Conservation (phyloP, 192 early-diverging fungal species). For the Oehlia diaphana region DNA sequence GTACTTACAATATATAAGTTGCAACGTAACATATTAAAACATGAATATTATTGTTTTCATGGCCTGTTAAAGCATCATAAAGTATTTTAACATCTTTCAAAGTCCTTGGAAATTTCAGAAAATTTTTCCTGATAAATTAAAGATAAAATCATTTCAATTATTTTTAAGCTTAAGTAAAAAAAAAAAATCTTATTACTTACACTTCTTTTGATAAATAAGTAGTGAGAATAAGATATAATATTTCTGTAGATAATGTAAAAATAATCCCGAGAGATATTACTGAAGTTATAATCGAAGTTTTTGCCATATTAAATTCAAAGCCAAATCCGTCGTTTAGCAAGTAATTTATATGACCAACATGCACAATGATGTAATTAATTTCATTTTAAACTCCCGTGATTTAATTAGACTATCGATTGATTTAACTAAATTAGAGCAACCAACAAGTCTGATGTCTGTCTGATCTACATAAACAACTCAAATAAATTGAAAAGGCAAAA, state of each 20-base stretch:
- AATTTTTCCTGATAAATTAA: not conserved
- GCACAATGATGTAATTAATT: too few species aligned
- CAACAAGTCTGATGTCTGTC: too few species aligned
- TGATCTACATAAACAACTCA: too few species aligned
- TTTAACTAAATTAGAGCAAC: too few species aligned
- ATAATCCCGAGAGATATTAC: not conserved
- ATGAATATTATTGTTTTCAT: not conserved
- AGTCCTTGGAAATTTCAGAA: constrained; percentile 20
- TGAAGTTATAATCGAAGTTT: not conserved
- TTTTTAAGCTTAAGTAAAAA: not conserved
- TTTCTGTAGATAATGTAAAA: not conserved
- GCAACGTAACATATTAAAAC: constrained; percentile 13
- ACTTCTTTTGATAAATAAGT: constrained; percentile 3
- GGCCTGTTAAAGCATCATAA: constrained; percentile 5
- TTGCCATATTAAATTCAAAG: not conserved
- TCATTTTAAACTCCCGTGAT: too few species aligned
- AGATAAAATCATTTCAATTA: not conserved
- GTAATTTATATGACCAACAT: too few species aligned
- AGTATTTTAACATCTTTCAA: constrained; percentile 19
- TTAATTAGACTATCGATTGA: too few species aligned
- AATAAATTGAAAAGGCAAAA: too few species aligned
- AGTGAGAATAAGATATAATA: not conserved
- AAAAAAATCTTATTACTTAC: not conserved
- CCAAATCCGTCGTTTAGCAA: too few species aligned
- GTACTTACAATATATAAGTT: constrained; percentile 27